Evolutionary conservation across 768 basidiomycete species (phyloP), one percentile per base, ranked within the genome.

Genomic region (Boletellus emodensis): DNA sequence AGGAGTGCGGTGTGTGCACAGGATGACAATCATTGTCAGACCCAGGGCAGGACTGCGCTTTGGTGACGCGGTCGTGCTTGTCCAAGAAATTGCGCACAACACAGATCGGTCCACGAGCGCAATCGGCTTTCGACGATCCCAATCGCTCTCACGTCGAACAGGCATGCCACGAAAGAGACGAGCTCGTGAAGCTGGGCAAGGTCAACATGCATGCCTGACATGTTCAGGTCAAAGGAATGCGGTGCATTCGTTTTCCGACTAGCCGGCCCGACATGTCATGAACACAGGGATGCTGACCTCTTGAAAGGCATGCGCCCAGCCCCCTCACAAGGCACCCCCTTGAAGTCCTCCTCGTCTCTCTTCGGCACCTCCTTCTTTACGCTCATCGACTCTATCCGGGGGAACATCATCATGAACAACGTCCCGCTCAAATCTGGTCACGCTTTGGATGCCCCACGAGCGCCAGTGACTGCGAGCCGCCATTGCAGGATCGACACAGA

Each of bases 401-500:
- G 57, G n/a, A 62, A 41, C 40, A 53, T 39, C 40, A 53, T 39
- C 40, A 65, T 63, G 63, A 49, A 47, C 33, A 48, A 42, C 49
- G 1, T 6, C 1, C 52, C 55, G 8, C 63, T 61, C 39, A 61
- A 51, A 34, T 58, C 51, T 4, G 40, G 43, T 34, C 57, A 66
- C 6, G 40, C 54, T 17, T 24, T 65, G 20, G 55, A 38, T 8
- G 64, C 59, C 36, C 38, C 40, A 3, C 47, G 1, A 37, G 64
- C 65, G 3, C 65, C 65, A 24, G 52, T 57, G 8, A 68, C 65
- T 1, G 18, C 33, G 26, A 17, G 28, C 3, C 66, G 62, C 33
- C 60, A 10, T 0, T 50, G 17, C 41, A 66, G 65, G 30, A 36
- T 42, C 33, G 64, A 68, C 35, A 66, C 65, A 3, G 66, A 68